Evolutionary conservation across 2,329 filamentous ascomycete genomes (phyloP).

Genomic region (Penicillium sp.): DNA sequence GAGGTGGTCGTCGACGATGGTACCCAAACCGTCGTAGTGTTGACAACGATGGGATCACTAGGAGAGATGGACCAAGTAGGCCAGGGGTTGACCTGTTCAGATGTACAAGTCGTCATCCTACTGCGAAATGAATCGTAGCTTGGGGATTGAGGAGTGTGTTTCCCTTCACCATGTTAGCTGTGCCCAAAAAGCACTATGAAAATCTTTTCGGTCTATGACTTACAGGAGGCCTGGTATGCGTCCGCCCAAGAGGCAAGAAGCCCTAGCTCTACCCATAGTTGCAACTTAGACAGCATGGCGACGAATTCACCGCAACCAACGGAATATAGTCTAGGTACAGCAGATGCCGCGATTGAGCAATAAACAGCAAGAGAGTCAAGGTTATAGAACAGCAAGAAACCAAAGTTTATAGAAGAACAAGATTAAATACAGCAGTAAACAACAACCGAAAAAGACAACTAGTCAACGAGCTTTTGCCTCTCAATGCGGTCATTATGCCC

Average conservation of each 20-base stretch:
- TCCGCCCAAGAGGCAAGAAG: background rate
- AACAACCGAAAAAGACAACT: background rate
- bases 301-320: background rate
- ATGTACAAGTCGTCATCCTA: constrained; percentile 1
- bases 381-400: background rate
- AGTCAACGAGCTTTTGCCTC: background rate
- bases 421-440: background rate
- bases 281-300: background rate
- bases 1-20: background rate
- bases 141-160: constrained; percentile 4
- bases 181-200: background rate
- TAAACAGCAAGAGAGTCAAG: background rate
- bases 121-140: background rate
- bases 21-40: background rate
- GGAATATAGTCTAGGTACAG: background rate
- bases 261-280: background rate
- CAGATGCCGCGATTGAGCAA: background rate
- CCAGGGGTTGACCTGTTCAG: background rate
- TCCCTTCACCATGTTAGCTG: constrained; percentile 4
- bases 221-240: background rate
- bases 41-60: constrained; percentile 1
- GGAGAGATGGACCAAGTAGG: background rate
- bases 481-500: constrained; percentile 2
- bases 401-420: background rate
- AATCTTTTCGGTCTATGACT: background rate